phyloP scores from a whole-genome alignment of 306 rosid genomes.

The Cucumis sativus region DNA sequence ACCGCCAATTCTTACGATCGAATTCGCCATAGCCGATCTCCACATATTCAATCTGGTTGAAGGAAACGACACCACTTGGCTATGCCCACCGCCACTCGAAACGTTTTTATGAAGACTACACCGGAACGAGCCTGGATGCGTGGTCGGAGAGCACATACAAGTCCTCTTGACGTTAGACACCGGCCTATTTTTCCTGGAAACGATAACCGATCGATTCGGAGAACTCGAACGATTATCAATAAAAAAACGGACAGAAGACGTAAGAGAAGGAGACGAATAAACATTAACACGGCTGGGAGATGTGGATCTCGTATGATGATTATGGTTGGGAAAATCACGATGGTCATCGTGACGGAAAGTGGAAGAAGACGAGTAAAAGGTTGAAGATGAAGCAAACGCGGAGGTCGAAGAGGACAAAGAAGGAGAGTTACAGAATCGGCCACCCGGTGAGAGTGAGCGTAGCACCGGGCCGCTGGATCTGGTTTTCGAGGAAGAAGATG shows the following conservation, averaged over 20 bases:
- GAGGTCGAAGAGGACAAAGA: constrained; percentile 37
- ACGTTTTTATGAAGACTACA: constrained; percentile 74
- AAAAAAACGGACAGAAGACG: constrained; percentile 60
- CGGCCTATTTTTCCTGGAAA: constrained; percentile 39
- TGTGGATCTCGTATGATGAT: constrained; percentile 41
- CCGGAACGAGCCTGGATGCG: constrained; percentile 84
- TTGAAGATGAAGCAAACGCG: constrained; percentile 68
- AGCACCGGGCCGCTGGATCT: constrained; percentile 64
- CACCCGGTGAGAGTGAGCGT: constrained; percentile 63
- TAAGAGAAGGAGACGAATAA: constrained; percentile 17
- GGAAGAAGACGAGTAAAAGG: constrained; percentile 40
- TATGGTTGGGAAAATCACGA: constrained; percentile 15
- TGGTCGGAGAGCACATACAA: constrained; percentile 92
- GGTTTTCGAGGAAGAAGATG: constrained; percentile 23
- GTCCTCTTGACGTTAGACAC: constrained; percentile 45
- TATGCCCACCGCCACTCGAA: neutral
- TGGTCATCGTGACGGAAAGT: constrained; percentile 23
- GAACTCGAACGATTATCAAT: constrained; percentile 65
- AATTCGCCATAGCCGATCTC: constrained; percentile 93
- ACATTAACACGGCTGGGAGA: constrained; percentile 91
- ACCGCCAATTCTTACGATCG: constrained; percentile 77
- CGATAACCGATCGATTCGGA: constrained; percentile 66
- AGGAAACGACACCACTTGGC: constrained; percentile 29
- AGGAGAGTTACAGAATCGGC: constrained; percentile 43
- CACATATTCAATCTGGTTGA: constrained; percentile 64